Evolutionary conservation across 805 yeast species (phyloP).

Genomic region (Saccharomycopsis fibuligera): DNA sequence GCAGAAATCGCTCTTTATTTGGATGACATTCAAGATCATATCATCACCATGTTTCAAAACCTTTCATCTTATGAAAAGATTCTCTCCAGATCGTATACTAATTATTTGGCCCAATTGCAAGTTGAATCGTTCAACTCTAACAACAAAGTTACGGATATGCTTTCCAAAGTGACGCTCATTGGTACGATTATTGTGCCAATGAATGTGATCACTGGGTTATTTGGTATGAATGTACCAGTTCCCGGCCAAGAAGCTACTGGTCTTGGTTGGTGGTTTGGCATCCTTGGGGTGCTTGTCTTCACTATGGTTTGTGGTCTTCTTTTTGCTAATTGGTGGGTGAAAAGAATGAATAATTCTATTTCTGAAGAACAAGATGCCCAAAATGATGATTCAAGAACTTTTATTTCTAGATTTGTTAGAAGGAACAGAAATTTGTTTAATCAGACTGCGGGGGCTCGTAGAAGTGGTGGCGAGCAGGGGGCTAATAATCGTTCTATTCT

Average conservation of each 20-base stretch:
- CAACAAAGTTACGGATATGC: slow-evolving; percentile 76
- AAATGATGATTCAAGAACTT: slow-evolving; percentile 8
- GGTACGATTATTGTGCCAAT: slow-evolving; percentile 90
- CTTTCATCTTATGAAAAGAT: slow-evolving; percentile 87
- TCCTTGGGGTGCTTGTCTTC: slow-evolving; percentile 45
- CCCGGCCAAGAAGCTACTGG: slow-evolving; percentile 56
- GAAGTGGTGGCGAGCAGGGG: no score
- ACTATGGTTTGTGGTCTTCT: slow-evolving; percentile 35
- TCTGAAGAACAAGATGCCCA: background rate
- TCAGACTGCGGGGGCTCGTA: no score
- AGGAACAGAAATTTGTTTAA: background rate
- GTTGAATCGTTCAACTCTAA: slow-evolving; percentile 86
- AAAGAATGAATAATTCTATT: slow-evolving; percentile 19
- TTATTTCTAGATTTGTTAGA: slow-evolving; percentile 1
- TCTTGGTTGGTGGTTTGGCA: slow-evolving; percentile 64
- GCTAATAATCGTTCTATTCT: background rate
- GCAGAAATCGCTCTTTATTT: slow-evolving; percentile 87
- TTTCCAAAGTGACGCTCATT: slow-evolving; percentile 80
- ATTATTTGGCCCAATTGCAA: slow-evolving; percentile 88
- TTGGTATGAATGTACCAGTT: slow-evolving; percentile 90
- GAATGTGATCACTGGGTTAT: slow-evolving; percentile 83
- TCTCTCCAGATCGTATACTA: slow-evolving; percentile 84
- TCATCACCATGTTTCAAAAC: slow-evolving; percentile 92
- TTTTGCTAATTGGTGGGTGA: slow-evolving; percentile 38
- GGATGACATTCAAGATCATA: slow-evolving; percentile 96